A percentile compares a stretch with the other conserved stretches of the same genome.
Evolutionary conservation across 768 basidiomycete genomes (phyloP).

Genomic region (Mycena leptocephala): DNA sequence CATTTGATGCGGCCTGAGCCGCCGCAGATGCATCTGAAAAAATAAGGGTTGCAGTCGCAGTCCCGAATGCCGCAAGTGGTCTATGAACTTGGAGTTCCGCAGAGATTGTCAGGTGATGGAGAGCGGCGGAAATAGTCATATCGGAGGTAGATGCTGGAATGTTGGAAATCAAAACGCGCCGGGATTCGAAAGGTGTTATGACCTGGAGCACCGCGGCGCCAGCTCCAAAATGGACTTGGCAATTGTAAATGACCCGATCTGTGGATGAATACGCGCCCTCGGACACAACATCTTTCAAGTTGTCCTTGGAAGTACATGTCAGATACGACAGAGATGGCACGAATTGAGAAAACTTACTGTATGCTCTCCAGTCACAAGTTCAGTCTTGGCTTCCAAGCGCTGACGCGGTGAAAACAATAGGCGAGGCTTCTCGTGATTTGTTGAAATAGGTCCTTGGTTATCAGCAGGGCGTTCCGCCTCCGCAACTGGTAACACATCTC

Average conservation of each 20-base stretch:
- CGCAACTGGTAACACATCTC: neutral
- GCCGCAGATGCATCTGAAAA: conserved; percentile 11
- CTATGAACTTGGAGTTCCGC: conserved; percentile 9
- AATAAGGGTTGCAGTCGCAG: conserved; percentile 1
- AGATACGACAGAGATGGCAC: no score
- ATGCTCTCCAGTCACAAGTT: no score
- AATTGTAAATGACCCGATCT: conserved; percentile 46
- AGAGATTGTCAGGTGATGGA: neutral
- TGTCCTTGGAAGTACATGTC: neutral
- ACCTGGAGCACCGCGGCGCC: conserved; percentile 50
- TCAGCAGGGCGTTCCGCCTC: no score
- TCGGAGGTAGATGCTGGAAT: conserved; percentile 47
- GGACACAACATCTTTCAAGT: neutral
- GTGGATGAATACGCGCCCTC: neutral
- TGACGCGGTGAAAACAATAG: no score
- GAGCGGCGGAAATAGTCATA: neutral
- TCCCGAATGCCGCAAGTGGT: neutral
- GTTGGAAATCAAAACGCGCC: conserved; percentile 56
- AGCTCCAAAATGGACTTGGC: conserved; percentile 52
- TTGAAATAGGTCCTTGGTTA: no score
- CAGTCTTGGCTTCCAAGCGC: no score
- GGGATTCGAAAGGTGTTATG: conserved; percentile 58
- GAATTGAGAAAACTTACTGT: no score
- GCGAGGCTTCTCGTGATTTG: no score
- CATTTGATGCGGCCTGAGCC: neutral